Evolutionary conservation across 2,329 filamentous ascomycete species (phyloP).

Genomic region (Exutisphaerella laricina): DNA sequence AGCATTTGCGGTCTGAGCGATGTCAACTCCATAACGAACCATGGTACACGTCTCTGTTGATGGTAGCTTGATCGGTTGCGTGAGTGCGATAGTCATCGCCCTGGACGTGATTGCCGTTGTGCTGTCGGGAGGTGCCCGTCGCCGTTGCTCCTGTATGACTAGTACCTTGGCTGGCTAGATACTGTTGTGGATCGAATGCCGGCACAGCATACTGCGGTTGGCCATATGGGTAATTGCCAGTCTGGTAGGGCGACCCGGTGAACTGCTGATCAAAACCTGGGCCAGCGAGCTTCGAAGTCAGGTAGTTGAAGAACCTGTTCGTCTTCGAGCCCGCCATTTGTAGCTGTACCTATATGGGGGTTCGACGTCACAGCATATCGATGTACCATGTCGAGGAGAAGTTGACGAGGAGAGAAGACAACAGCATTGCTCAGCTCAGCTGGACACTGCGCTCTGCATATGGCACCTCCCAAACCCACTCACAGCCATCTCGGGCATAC

Average conservation of each 20-base stretch:
- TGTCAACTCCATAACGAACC: background rate
- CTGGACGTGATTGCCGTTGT: constrained; percentile 6
- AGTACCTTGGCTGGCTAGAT: constrained; percentile 2
- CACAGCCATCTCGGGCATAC: background rate
- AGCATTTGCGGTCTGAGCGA: background rate
- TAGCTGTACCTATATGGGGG: background rate
- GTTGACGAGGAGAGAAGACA: background rate
- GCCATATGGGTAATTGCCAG: background rate
- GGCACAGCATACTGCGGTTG: constrained; percentile 1
- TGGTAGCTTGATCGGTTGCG: constrained; percentile 4
- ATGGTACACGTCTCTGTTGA: constrained; percentile 5
- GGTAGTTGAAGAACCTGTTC: constrained; percentile 8
- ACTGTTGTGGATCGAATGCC: constrained; percentile 1
- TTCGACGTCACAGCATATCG: constrained; percentile 2
- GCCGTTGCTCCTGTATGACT: constrained; percentile 4
- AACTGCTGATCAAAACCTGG: constrained; percentile 2
- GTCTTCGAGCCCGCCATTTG: constrained; percentile 11
- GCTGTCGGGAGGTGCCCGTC: constrained; percentile 4
- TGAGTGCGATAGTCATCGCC: constrained; percentile 6
- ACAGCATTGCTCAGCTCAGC: background rate
- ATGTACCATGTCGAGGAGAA: background rate
- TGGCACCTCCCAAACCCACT: too few relatives aligned
- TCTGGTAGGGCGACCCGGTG: background rate
- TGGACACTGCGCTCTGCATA: too few relatives aligned
- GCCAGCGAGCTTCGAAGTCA: constrained; percentile 3